These are phyloP conservation scores for Paralagenidium karlingii DNA, from an alignment of 352 stramenopile genomes.

Conservation along the genomic window DNA sequence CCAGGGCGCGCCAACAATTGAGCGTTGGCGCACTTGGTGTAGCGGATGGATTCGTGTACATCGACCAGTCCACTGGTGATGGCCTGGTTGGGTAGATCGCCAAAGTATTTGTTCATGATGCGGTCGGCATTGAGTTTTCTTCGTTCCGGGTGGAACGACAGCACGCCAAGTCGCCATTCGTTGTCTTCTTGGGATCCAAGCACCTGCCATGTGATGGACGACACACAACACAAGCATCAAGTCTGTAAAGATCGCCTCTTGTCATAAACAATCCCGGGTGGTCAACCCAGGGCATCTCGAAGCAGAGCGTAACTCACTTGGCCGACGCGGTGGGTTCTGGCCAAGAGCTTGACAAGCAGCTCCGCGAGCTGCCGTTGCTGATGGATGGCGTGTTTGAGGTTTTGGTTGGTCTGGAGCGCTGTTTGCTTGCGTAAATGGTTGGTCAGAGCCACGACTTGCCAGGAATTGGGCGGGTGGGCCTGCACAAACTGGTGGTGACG, in stretches of 20 bases:
- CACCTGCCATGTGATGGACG: too few species aligned
- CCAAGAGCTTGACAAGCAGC: constrained; percentile 1
- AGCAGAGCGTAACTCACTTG: not conserved
- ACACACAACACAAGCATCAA: too few species aligned
- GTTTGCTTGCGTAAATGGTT: too few species aligned
- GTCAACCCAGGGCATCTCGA: too few species aligned
- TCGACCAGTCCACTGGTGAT: constrained; percentile 8
- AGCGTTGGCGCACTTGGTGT: constrained; percentile 3
- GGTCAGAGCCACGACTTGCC: too few species aligned
- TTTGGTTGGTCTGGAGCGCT: constrained; percentile 6
- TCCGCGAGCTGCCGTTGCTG: constrained; percentile 4
- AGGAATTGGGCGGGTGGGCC: too few species aligned
- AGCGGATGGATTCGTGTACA: not conserved
- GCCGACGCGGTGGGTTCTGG: not conserved
- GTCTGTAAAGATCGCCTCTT: too few species aligned
- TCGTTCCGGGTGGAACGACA: constrained; percentile 3
- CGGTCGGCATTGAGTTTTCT: constrained; percentile 6
- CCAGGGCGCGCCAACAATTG: not conserved
- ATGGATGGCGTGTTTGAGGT: constrained; percentile 2
- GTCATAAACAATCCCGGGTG: too few species aligned
- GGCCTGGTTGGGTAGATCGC: constrained; percentile 1
- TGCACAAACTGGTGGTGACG: too few species aligned
- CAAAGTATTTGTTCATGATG: constrained; percentile 8
- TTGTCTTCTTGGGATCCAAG: constrained; percentile 7
- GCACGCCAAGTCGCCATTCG: constrained; percentile 4